Percentiles rank a stretch among this genome's conserved stretches.
phyloP scores from a whole-genome alignment of 2,329 filamentous ascomycete genomes.

The Diplodia scrobiculata region DNA sequence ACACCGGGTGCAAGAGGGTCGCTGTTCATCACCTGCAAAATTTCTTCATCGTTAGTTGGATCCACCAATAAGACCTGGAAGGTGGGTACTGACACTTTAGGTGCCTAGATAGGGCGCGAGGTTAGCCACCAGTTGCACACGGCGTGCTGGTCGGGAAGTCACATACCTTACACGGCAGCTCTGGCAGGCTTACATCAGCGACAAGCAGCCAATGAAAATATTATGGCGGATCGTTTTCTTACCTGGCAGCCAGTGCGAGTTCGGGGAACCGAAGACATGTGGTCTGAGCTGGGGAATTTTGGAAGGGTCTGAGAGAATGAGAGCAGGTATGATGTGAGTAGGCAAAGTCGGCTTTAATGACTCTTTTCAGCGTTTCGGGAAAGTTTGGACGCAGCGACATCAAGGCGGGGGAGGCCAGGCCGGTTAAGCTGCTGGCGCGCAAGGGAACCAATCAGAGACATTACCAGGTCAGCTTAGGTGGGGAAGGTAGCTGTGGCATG shows the following conservation, averaged over 20 bases:
- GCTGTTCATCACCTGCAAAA: constrained; percentile 36
- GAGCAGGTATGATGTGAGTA: constrained; percentile 7
- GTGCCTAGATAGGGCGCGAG: constrained; percentile 31
- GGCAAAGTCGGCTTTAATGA: constrained; percentile 21
- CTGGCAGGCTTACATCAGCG: constrained; percentile 20
- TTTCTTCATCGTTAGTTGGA: not conserved
- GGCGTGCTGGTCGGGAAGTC: not conserved
- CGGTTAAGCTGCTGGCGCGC: not conserved
- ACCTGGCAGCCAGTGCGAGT: constrained; percentile 30
- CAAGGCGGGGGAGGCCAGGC: constrained; percentile 6
- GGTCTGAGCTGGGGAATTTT: constrained; percentile 13
- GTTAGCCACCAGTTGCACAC: constrained; percentile 5
- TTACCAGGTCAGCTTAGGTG: not conserved
- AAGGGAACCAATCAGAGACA: not conserved
- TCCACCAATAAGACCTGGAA: not conserved
- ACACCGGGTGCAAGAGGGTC: constrained; percentile 37
- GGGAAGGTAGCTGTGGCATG: not conserved
- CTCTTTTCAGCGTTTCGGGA: constrained; percentile 21
- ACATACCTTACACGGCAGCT: constrained; percentile 30
- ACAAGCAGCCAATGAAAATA: not conserved
- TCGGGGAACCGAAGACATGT: constrained; percentile 28
- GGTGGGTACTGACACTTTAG: constrained; percentile 34
- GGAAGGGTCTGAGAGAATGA: constrained; percentile 5
- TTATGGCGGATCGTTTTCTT: not conserved
- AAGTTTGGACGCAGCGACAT: constrained; percentile 19